Conservation (phyloP, 768 basidiomycete genomes). For the Collybia mongolica region DNA sequence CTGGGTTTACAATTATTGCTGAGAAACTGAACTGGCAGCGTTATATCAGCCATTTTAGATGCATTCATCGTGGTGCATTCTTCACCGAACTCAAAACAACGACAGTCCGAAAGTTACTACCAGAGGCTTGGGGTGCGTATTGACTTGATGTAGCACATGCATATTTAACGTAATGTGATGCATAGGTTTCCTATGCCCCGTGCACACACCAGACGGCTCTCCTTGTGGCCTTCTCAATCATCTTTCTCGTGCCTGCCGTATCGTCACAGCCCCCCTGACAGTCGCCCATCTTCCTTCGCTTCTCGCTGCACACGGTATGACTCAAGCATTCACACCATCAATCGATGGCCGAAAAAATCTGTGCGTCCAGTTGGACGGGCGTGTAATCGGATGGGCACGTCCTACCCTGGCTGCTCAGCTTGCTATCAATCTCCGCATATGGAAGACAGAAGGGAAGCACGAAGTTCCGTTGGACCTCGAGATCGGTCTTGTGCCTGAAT, state of each 20-base stretch:
- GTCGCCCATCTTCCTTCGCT: conserved; percentile 80
- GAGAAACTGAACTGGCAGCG: conserved; percentile 99
- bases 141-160: not conserved
- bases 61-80: conserved; percentile 98
- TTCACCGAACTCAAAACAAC: conserved; percentile 99
- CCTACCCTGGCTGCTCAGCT: conserved; percentile 73
- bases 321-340: conserved; percentile 76
- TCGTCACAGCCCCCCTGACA: conserved; percentile 75
- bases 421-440: conserved; percentile 82
- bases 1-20: conserved; percentile 98
- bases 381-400: conserved; percentile 91
- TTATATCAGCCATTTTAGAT: conserved; percentile 97
- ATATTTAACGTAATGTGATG: conserved; percentile 7
- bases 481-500: conserved; percentile 86
- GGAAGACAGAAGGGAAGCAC: conserved; percentile 89
- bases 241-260: conserved; percentile 89
- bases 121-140: conserved; percentile 92
- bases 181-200: conserved; percentile 93
- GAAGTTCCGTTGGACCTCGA: conserved; percentile 91
- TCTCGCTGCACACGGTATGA: conserved; percentile 90
- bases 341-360: conserved; percentile 82
- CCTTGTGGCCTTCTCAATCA: conserved; percentile 98
- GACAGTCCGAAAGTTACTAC: conserved; percentile 91
- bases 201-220: conserved; percentile 97
- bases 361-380: conserved; percentile 93